phyloP scores from a whole-genome alignment of 495 filamentous ascomycete species.

The Tetracladium marchalianum region DNA sequence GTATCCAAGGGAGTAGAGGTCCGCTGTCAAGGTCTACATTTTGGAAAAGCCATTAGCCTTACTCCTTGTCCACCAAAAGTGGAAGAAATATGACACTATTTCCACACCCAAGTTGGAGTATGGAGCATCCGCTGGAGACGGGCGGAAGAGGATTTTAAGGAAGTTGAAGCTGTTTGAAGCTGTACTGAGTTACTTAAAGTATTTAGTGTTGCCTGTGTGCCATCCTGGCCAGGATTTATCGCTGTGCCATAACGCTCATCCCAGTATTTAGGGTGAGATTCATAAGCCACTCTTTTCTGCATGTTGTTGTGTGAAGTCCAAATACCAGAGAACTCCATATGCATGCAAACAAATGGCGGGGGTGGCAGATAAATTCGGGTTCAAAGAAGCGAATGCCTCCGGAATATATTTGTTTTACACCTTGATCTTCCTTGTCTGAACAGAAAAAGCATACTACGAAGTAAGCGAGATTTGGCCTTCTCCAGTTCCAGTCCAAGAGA shows the following conservation, averaged over 20 bases:
- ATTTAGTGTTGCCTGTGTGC: constrained; percentile 13
- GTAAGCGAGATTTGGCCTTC: too few relatives aligned
- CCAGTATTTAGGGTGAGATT: constrained; percentile 37
- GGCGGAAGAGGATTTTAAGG: constrained; percentile 30
- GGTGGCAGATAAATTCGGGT: too few relatives aligned
- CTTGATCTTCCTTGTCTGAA: too few relatives aligned
- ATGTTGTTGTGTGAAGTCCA: too few relatives aligned
- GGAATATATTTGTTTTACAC: too few relatives aligned
- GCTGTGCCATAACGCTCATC: constrained; percentile 35
- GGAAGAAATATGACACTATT: constrained; percentile 35
- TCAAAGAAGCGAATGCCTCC: too few relatives aligned
- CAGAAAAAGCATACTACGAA: too few relatives aligned
- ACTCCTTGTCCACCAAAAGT: constrained; percentile 1
- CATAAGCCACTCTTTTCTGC: constrained; percentile 1
- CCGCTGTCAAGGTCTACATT: constrained; percentile 37
- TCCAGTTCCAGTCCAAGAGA: too few relatives aligned
- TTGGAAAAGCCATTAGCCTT: constrained; percentile 4
- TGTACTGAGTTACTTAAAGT: constrained; percentile 43
- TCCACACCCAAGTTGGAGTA: constrained; percentile 50
- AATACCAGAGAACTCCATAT: too few relatives aligned
- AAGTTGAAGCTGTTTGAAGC: constrained; percentile 39
- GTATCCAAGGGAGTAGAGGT: constrained; percentile 38
- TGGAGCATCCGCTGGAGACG: constrained; percentile 19
- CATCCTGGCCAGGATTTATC: constrained; percentile 13
- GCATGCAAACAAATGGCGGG: too few relatives aligned